A percentile compares a stretch with the other conserved stretches of the same genome.
These are phyloP conservation scores for Aegle marmelos DNA, from an alignment of 345 rosid species.

Conservation along the genomic window DNA sequence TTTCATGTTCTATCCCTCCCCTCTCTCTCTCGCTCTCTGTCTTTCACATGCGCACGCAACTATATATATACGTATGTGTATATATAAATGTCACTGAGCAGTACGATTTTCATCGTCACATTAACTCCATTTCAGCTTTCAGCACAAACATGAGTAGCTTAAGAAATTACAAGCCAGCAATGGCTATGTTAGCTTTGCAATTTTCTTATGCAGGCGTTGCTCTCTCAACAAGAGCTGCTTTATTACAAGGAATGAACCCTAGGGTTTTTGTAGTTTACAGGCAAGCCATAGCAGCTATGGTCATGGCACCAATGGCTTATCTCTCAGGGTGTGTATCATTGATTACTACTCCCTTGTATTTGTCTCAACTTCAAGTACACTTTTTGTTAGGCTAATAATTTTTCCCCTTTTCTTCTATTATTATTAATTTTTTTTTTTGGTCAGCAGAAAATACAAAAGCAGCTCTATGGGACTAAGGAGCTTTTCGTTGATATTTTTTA, in stretches of 20 bases:
- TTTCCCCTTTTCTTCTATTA: not conserved
- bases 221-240: slow-evolving; percentile 37
- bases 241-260: slow-evolving; percentile 41
- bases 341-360: not conserved
- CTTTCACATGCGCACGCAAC: not conserved
- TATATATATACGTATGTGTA: too few relatives aligned
- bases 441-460: slow-evolving; percentile 23
- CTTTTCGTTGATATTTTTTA: slow-evolving; percentile 33
- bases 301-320: slow-evolving; percentile 35
- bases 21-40: not conserved
- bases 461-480: slow-evolving; percentile 31
- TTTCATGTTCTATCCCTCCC: not conserved
- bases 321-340: slow-evolving; percentile 18
- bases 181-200: slow-evolving; percentile 40
- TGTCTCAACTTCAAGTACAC: not conserved
- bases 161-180: slow-evolving; percentile 27
- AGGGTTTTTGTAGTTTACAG: slow-evolving; percentile 41
- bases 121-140: not conserved
- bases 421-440: not conserved
- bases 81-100: not conserved
- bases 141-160: slow-evolving; percentile 16
- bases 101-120: not conserved
- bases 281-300: slow-evolving; percentile 36
- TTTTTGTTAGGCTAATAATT: too few relatives aligned
- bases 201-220: slow-evolving; percentile 27